Evolutionary conservation across 2,329 filamentous ascomycete genomes (phyloP), one percentile per base, ranked within the genome.

Genomic region (Penicillium decumbens): DNA sequence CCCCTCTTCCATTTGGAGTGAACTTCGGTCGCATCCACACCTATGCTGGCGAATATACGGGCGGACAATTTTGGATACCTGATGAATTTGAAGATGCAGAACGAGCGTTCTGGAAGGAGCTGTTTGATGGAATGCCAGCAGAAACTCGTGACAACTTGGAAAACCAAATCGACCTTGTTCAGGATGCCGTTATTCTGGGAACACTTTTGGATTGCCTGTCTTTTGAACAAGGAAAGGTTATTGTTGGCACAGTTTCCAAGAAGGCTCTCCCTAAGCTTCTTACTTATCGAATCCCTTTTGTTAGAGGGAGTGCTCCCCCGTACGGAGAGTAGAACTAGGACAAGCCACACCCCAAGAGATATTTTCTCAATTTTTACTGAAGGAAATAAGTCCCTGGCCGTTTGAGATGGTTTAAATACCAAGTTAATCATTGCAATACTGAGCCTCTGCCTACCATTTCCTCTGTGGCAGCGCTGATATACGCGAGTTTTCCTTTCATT

Each of bases 81-180:
- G 47, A 45, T 49, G 47, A 45, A 45, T 49, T 49, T 37, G 41
- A 45, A 6, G 47, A 45, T 27, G 47, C 35, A 35, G 47, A 49
- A 45, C n/a, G 41, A 33, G 41, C 28, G 12, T 45, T 49, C 15
- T 45, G 37, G 47, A 41, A 45, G 9, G 47, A 28, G 20, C 35
- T 49, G 28, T 45, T 49, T 41, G 9, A 37, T 35, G 37, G 29
- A 25, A 49, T 49, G 37, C 41, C 41, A n/a, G 28, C 24, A 23
- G 42, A 45, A 29, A 37, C 38, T 45, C 35, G 33, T 24, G 13
- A 41, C 15, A 10, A 67, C 62, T 51, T 73, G 33, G 64, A 68
- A 41, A 64, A 65, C 43, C 60, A 65, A 60, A 29, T 71, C 33
- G 47, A 52, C 18, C 52, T 66, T 30, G 28, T 67, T 27, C 65